Evolutionary conservation across 2,329 filamentous ascomycete species (phyloP), one percentile per base, ranked within the genome.

Genomic region (Karstenula rhodostoma): DNA sequence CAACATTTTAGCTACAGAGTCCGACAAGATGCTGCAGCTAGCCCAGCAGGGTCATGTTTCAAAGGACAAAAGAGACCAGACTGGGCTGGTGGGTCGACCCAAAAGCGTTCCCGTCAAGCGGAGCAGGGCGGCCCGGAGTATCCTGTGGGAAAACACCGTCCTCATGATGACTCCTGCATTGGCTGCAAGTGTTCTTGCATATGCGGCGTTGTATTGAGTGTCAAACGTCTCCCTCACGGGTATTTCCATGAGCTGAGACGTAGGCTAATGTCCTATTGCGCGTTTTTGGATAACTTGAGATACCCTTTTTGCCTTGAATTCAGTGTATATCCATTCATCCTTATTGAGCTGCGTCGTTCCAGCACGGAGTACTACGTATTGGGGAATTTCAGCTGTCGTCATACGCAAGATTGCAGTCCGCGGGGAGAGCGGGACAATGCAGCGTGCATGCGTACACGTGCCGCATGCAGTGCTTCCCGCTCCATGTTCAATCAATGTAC

Each of bases 1-100:
- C 25, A 81, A 79, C 53, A 84, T 84, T 51, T 68, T 84, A 27
- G 74, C 76, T 17, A 76, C 77, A 7, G 75, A 78, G 37, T 61
- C 68, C 25, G 73, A 72, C 5, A 65, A 77, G 58, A 73, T 78
- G 67, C 67, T 66, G 22, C 70, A 77, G 40, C 64, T 78, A 19
- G 66, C 73, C 19, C 69, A 77, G 54, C 66, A 64, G 8, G 75
- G 75, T 19, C 66, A 62, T 47, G 72, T 76, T 6, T 59, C 57
- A 6, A 60, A 65, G 10, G 60, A 74, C 40, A 67, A 68, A 5
- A 58, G 60, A 22, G 53, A 49, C 12, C 71, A 74, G 59, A 64
- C 67, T 51, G 64, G 65, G 25, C 62, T 69, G 50, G 58, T 62
- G 50, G 66, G 62, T 59, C 64, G 62, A 17, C 22, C 47, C 44